Base-by-base conservation (phyloP, 208 protist genomes). In the Tetramitus jugosus region DNA sequence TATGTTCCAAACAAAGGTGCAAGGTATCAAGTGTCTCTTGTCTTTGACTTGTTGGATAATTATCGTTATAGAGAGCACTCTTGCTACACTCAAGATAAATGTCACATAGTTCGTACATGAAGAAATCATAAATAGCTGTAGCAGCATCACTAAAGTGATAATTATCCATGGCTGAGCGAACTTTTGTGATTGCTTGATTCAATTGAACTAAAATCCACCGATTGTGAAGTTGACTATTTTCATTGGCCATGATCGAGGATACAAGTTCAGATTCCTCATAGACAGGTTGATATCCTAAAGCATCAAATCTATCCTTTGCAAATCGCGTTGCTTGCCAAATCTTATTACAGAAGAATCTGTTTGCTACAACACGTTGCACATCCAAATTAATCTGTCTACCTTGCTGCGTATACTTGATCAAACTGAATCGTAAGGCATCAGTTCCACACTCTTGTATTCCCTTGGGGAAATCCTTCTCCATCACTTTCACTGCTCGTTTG, bases 271-370 rank as follows among this genome's bases (percentile, higher is more conserved):
- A n/a, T 31, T 71, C 65, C 29, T 49, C 35, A 49, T 40, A 4
- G 7, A 37, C 40, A 23, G 65, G 35, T 3, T 49, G 14, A 23
- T 49, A 71, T n/a, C n/a, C n/a, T n/a, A n/a, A n/a, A n/a, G n/a
- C n/a, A n/a, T n/a, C n/a, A n/a, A n/a, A n/a, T n/a, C n/a, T n/a
- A 46, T 49, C 65, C 13, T n/a, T 39, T 84, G 23, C 91, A 91
- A 83, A 99, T 45, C 91, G 86, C 31, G 95, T 90, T 13, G 96
- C 94, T 82, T 98, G 97, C 96, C 97, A 99, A 29, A 99, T 86
- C 87, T 99, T 99, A 88, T 99, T 99, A 88, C 97, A 99, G 87
- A 99, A 99, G 81, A 96, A 89, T 78, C 96, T 89, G 86, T 98
- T 98, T 33, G 86, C 88, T 60, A 97, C 89, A 31, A 99, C 92